Evolutionary conservation across 2,329 filamentous ascomycete genomes (phyloP).

Genomic region (Talaromyces verruculosus): DNA sequence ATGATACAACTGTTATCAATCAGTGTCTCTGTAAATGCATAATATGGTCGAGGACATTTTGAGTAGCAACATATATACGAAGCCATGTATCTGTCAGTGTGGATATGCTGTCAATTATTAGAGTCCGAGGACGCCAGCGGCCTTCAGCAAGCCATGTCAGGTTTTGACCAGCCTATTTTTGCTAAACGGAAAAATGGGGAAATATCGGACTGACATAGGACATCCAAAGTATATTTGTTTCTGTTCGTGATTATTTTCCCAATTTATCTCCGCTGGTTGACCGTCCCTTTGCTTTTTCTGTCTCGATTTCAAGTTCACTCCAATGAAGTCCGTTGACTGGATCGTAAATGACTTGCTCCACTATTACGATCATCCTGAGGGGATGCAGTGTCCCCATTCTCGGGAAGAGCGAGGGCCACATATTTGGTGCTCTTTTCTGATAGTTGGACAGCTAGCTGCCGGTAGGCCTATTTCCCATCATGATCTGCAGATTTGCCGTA

Average conservation of each 20-base stretch:
- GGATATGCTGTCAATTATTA: neutral
- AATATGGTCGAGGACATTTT: neutral
- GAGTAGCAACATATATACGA: too few species aligned
- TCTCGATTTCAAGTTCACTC: slow-evolving; percentile 4
- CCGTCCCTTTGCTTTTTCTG: slow-evolving; percentile 1
- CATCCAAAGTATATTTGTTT: neutral
- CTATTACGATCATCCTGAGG: slow-evolving; percentile 13
- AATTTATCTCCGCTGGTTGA: slow-evolving; percentile 6
- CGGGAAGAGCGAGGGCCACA: slow-evolving; percentile 10
- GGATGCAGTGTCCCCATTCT: slow-evolving; percentile 8
- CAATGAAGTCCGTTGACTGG: neutral
- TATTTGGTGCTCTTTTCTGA: neutral
- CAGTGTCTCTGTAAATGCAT: too few species aligned
- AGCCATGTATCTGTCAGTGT: neutral
- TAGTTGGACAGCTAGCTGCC: neutral
- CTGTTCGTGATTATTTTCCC: neutral
- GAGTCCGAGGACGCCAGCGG: neutral
- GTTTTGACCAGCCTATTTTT: neutral
- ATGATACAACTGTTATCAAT: neutral
- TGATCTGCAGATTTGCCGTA: slow-evolving; percentile 6
- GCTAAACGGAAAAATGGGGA: slow-evolving; percentile 2
- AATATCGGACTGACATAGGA: slow-evolving; percentile 8
- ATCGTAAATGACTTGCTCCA: slow-evolving; percentile 1
- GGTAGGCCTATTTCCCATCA: neutral
- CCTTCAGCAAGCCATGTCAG: slow-evolving; percentile 4